These are phyloP conservation scores for Lentinula sp. DNA, from an alignment of 768 basidiomycete species.

Conservation along the genomic window DNA sequence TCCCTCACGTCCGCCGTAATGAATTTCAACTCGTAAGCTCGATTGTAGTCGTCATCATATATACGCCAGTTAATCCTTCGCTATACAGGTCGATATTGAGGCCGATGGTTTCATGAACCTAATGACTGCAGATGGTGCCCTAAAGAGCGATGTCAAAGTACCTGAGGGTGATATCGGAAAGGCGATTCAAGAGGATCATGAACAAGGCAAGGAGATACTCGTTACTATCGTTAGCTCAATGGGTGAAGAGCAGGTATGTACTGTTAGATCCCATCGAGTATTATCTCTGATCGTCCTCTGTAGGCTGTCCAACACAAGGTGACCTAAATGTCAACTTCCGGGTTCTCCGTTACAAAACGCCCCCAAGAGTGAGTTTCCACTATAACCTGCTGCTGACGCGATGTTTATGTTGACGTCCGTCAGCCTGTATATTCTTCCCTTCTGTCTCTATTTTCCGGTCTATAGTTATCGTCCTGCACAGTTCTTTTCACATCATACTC, in stretches of 20 bases:
- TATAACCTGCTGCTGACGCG: not conserved
- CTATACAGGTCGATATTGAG: constrained; percentile 72
- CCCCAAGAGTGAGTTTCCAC: constrained; percentile 41
- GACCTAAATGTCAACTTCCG: not conserved
- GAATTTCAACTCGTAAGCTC: constrained; percentile 84
- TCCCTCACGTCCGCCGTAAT: constrained; percentile 84
- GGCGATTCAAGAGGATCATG: constrained; percentile 64
- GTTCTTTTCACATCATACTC: not conserved
- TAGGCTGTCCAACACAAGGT: constrained; percentile 46
- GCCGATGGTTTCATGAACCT: constrained; percentile 89
- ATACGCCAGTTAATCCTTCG: constrained; percentile 7
- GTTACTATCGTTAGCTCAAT: constrained; percentile 87
- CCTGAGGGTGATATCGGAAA: constrained; percentile 82
- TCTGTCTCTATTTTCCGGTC: not conserved
- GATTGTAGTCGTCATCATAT: not conserved
- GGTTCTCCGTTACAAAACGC: constrained; percentile 75
- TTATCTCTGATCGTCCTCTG: constrained; percentile 4
- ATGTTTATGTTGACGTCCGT: not conserved
- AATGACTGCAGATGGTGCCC: constrained; percentile 69
- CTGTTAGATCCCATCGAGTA: not conserved
- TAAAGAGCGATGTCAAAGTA: constrained; percentile 93
- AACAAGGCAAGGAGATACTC: constrained; percentile 81
- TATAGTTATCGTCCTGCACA: constrained; percentile 5
- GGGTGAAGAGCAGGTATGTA: constrained; percentile 77
- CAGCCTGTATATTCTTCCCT: not conserved